These are phyloP conservation scores for Galerina sulciceps DNA, from an alignment of 768 basidiomycete genomes.

Conservation along the genomic window DNA sequence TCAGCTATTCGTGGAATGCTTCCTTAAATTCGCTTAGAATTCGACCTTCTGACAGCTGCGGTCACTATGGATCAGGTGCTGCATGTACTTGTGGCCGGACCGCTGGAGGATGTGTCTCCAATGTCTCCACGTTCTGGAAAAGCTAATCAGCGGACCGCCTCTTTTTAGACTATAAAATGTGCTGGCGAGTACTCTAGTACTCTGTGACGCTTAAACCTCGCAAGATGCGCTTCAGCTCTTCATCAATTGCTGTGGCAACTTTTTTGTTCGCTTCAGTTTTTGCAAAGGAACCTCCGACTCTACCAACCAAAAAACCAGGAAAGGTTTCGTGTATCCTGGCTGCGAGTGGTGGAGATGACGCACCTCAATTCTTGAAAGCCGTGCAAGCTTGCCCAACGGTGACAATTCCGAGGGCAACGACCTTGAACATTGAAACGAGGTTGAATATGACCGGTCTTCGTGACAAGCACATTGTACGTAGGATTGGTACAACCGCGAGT, in stretches of 20 bases:
- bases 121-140: not conserved
- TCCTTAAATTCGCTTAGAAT: no score
- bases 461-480: conserved; percentile 53
- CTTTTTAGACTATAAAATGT: conserved; percentile 9
- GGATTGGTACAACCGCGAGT: no score
- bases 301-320: not conserved
- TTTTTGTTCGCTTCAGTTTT: conserved; percentile 3
- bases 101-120: not conserved
- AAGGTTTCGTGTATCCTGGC: conserved; percentile 41
- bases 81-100: conserved; percentile 2
- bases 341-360: conserved; percentile 54
- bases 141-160: conserved; percentile 8
- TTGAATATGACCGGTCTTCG: conserved; percentile 57
- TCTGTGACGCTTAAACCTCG: not conserved
- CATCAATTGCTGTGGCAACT: conserved; percentile 7
- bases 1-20: no score
- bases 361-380: conserved; percentile 49
- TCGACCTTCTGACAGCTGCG: no score
- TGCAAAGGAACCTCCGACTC: conserved; percentile 2
- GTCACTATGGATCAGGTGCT: no score
- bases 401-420: conserved; percentile 46
- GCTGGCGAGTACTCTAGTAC: not conserved
- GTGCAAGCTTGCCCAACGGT: conserved; percentile 45
- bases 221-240: conserved; percentile 13
- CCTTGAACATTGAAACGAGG: conserved; percentile 52